phyloP scores from a whole-genome alignment of 768 basidiomycete species.

The Lentinula aciculospora region DNA sequence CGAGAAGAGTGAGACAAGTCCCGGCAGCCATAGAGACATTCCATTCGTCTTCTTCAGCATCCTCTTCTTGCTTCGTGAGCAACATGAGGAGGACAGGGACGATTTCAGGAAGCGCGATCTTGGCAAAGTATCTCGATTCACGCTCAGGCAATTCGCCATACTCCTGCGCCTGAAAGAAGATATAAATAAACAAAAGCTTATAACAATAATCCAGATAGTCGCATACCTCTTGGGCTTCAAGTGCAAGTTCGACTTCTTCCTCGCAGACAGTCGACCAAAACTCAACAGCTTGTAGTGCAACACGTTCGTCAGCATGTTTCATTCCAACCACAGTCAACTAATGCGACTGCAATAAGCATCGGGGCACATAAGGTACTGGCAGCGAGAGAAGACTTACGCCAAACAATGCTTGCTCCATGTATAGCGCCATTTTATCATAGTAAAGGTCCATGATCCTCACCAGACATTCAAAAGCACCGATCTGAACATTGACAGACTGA shows the following conservation, averaged over 20 bases:
- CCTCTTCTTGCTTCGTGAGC: constrained; percentile 90
- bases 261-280: constrained; percentile 99
- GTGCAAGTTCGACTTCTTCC: constrained; percentile 88
- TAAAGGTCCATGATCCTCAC: constrained; percentile 97
- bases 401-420: constrained; percentile 99
- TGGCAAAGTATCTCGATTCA: constrained; percentile 89
- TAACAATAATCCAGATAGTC: neutral
- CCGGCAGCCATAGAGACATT: constrained; percentile 96
- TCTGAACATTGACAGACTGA: constrained; percentile 71
- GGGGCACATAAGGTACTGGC: neutral
- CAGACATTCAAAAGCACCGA: constrained; percentile 93
- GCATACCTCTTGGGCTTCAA: constrained; percentile 86
- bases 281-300: constrained; percentile 94
- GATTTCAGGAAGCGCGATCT: constrained; percentile 91
- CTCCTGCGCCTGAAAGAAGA: constrained; percentile 62
- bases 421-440: constrained; percentile 98
- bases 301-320: constrained; percentile 87
- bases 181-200: constrained; percentile 9
- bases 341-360: constrained; percentile 5
- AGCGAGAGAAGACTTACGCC: constrained; percentile 57
- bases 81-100: constrained; percentile 87
- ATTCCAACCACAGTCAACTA: constrained; percentile 97
- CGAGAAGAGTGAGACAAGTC: constrained; percentile 84
- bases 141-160: constrained; percentile 84
- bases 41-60: constrained; percentile 98